Conservation (phyloP, 257 asterid genomes). For the Paraleonurus japonicus region DNA sequence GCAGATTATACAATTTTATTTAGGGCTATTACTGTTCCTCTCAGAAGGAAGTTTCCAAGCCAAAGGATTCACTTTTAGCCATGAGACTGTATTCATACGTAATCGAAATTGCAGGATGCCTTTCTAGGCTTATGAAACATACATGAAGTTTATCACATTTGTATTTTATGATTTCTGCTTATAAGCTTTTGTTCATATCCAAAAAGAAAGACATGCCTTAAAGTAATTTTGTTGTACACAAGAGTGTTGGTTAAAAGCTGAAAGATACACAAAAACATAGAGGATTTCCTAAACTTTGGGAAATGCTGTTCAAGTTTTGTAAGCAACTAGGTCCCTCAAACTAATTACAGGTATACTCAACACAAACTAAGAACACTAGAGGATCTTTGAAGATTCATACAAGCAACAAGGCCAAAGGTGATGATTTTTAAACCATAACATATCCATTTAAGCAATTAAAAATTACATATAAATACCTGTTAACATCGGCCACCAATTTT, state of each 20-base stretch:
- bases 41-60: conserved; percentile 9
- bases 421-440: neutral
- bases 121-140: neutral
- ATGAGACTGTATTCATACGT: neutral
- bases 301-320: conserved; percentile 1
- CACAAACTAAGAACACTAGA: neutral
- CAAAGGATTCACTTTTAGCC: neutral
- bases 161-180: neutral
- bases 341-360: neutral
- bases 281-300: conserved; percentile 5
- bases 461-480: conserved; percentile 51
- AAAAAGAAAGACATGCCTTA: neutral
- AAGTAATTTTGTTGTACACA: neutral
- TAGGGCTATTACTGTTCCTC: neutral
- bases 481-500: conserved; percentile 99
- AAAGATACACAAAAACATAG: neutral
- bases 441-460: conserved; percentile 20
- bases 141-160: neutral
- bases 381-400: conserved; percentile 11
- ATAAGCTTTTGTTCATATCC: neutral
- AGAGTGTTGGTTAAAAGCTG: neutral
- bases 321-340: neutral
- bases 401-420: conserved; percentile 16
- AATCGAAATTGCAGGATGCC: conserved; percentile 12
- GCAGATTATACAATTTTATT: neutral